These are phyloP conservation scores for Mycena chlorophos DNA, from an alignment of 768 basidiomycete species.

Conservation along the genomic window DNA sequence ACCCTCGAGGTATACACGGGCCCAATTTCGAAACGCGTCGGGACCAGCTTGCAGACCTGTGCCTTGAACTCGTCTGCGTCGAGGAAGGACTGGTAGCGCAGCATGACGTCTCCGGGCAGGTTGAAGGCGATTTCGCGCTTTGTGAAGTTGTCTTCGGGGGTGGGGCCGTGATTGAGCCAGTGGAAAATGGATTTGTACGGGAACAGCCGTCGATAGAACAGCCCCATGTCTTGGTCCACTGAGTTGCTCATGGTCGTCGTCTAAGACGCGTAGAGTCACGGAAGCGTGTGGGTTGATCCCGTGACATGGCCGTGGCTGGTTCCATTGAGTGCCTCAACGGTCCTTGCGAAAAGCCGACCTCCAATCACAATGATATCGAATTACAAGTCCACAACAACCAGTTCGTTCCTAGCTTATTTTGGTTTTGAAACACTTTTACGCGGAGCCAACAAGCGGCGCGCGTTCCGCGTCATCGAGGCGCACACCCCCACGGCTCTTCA, in stretches of 20 bases:
- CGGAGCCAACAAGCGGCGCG: conserved; percentile 67
- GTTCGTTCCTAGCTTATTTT: too few relatives aligned
- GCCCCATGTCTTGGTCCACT: conserved; percentile 41
- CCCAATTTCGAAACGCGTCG: conserved; percentile 95
- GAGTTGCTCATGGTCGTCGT: background rate
- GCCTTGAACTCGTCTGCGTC: conserved; percentile 89
- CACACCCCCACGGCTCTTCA: conserved; percentile 51
- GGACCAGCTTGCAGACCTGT: conserved; percentile 80
- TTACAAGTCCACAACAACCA: too few relatives aligned
- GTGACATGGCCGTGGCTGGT: too few relatives aligned
- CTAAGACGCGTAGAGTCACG: conserved; percentile 10
- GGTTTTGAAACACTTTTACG: conserved; percentile 19
- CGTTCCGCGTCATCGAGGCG: conserved; percentile 84
- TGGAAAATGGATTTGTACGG: conserved; percentile 92
- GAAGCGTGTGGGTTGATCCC: background rate
- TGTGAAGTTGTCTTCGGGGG: conserved; percentile 78
- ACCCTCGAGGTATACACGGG: conserved; percentile 89
- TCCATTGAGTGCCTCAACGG: too few relatives aligned
- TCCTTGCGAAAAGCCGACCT: too few relatives aligned
- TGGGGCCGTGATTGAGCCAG: conserved; percentile 93
- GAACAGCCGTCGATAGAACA: conserved; percentile 88
- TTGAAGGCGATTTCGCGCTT: conserved; percentile 97
- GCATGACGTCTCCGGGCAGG: conserved; percentile 84
- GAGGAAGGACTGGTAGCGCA: conserved; percentile 91
- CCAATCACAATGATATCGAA: too few relatives aligned